Evolutionary conservation across 1,284 basidiomycete genomes (phyloP).

Genomic region (Athelia psychrophila): DNA sequence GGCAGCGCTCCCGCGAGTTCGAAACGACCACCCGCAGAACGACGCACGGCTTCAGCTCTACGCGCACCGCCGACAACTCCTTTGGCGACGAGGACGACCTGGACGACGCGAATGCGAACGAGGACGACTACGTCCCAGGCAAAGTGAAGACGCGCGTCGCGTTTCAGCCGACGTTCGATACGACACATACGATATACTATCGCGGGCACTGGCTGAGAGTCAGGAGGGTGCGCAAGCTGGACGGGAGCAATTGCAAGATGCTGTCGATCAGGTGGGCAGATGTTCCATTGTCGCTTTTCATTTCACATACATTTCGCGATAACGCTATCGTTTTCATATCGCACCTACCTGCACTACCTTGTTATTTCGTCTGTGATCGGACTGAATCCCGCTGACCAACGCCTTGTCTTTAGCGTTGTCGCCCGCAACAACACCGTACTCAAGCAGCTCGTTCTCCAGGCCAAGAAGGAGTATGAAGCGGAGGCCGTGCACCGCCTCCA

Average conservation of each 20-base stretch:
- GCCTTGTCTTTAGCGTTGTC: conserved; percentile 51
- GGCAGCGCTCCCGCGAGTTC: conserved; percentile 81
- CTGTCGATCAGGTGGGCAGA: conserved; percentile 60
- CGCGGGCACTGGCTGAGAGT: conserved; percentile 80
- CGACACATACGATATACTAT: conserved; percentile 82
- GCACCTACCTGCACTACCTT: too few relatives aligned
- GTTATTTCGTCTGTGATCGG: too few relatives aligned
- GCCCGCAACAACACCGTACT: conserved; percentile 76
- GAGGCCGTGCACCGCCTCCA: conserved; percentile 80
- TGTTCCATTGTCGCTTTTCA: too few relatives aligned
- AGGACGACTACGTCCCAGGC: conserved; percentile 53
- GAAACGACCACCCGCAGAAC: conserved; percentile 75
- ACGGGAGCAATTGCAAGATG: conserved; percentile 64
- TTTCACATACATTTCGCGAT: too few relatives aligned
- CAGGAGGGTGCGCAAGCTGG: conserved; percentile 60
- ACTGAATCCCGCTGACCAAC: neutral
- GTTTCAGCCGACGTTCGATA: conserved; percentile 81
- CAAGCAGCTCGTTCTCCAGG: conserved; percentile 82
- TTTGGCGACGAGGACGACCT: conserved; percentile 49
- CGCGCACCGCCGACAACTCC: conserved; percentile 48
- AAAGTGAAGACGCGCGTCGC: conserved; percentile 75
- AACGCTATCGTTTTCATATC: too few relatives aligned
- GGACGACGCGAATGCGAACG: conserved; percentile 55
- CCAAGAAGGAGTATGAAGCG: conserved; percentile 80
- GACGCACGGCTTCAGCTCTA: conserved; percentile 46